Evolutionary conservation across 2,329 filamentous ascomycete species (phyloP).

Genomic region (Sporothrix sp.): DNA sequence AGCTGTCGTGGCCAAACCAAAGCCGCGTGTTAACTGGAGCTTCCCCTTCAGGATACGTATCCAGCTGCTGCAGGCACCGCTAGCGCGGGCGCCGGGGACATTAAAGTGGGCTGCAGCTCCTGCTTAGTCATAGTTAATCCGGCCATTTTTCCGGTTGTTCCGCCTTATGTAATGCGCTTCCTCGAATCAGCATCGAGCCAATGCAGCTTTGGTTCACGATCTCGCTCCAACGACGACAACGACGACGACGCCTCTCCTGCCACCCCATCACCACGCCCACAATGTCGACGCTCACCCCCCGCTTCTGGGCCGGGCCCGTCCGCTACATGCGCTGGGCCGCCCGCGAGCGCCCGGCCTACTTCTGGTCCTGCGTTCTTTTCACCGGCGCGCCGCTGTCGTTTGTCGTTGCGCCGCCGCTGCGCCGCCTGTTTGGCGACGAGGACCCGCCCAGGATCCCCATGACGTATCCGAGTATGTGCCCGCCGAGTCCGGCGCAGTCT

Average conservation of each 20-base stretch:
- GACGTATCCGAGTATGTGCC: conserved; percentile 79
- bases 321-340: conserved; percentile 82
- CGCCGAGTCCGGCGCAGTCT: no score
- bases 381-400: conserved; percentile 61
- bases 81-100: conserved; percentile 7
- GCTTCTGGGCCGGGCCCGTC: conserved; percentile 76
- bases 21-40: conserved; percentile 9
- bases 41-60: conserved; percentile 17
- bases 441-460: conserved; percentile 64
- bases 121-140: conserved; percentile 8
- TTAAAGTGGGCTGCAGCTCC: no score
- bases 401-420: conserved; percentile 62
- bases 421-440: conserved; percentile 63
- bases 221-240: not conserved
- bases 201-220: conserved; percentile 7
- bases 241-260: not conserved
- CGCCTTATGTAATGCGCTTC: no score
- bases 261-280: not conserved
- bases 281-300: conserved; percentile 56
- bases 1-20: conserved; percentile 9
- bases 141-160: not conserved
- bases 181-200: conserved; percentile 10
- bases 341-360: conserved; percentile 81
- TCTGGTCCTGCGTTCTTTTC: conserved; percentile 75
- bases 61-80: not conserved